Percentiles rank a stretch among this genome's conserved stretches.
phyloP scores from a whole-genome alignment of 345 rosid genomes.

The Clausena lansium region DNA sequence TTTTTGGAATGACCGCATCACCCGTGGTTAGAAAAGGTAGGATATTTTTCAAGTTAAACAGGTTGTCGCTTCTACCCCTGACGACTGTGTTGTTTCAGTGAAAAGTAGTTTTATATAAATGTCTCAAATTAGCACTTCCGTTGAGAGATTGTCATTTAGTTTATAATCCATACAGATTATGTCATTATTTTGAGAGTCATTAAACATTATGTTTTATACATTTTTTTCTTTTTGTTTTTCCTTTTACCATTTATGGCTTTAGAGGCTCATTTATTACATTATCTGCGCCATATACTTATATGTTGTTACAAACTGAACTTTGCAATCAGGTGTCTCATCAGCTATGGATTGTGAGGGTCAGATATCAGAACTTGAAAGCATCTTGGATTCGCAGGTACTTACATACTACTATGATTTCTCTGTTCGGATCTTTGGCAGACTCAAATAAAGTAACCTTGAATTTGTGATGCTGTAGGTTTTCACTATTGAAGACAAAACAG shows the following conservation, averaged over 20 bases:
- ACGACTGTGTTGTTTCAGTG: background rate
- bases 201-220: background rate
- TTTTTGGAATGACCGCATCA: constrained; percentile 85
- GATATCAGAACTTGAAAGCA: constrained; percentile 68
- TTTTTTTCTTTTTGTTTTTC: background rate
- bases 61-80: background rate
- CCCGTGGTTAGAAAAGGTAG: constrained; percentile 65
- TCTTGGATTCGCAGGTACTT: constrained; percentile 71
- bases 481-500: constrained; percentile 49
- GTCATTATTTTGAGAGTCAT: background rate
- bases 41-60: background rate
- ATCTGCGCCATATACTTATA: constrained; percentile 1
- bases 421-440: background rate
- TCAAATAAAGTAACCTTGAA: constrained; percentile 7
- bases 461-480: constrained; percentile 48
- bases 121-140: background rate
- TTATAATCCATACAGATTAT: background rate
- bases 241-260: background rate
- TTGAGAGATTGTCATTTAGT: background rate
- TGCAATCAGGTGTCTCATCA: constrained; percentile 46
- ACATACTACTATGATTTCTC: background rate
- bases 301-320: constrained; percentile 7
- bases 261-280: background rate
- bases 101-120: background rate
- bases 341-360: constrained; percentile 50